Base-by-base conservation (phyloP, 169 alveolate species). In the Fabrea salina region DNA sequence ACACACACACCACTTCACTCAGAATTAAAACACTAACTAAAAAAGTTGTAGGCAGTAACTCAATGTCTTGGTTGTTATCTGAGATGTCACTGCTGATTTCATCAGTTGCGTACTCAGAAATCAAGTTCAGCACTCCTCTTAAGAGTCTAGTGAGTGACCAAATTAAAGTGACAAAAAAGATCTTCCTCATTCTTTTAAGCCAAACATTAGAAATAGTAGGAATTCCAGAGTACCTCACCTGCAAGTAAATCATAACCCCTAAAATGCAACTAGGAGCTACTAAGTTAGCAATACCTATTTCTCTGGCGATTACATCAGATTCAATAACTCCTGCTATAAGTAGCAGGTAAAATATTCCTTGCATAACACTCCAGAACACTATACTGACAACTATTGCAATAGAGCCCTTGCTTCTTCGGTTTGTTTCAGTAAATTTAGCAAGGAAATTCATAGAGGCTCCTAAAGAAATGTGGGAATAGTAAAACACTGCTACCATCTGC, bases 401-500 rank as follows among this genome's bases (percentile, higher is more conserved):
- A 1, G 54, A 16, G 0, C 27, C 50, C 1, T 33, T 61, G 27
- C 66, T 68, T 16, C 16, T 40, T 40, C 44, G 22, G 19, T 57
- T n/a, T 32, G 13, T 68, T 30, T 33, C n/a, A 40, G 78, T 25
- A 19, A 68, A 25, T 22, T 30, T 22, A 43, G 67, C 8, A 43
- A 68, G 13, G 25, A 68, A 47, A n/a, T 57, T 43, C 11, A n/a
- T n/a, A 19, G 19, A 11, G 22, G 27, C 19, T 22, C 35, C 39
- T 25, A 11, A 7, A 19, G 19, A n/a, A n/a, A 68, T 43, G 30
- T 68, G 78, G 3, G 78, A 57, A 68, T 40, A 68, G 27, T n/a
- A 43, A 43, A 40, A 40, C 40, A 68, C 64, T 19, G 78, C 11
- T n/a, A 68, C 44, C 40, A 68, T 8, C 30, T 68, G 78, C 61